These are phyloP conservation scores for Gymnopilus dilepis DNA, from an alignment of 768 basidiomycete genomes.

Conservation along the genomic window DNA sequence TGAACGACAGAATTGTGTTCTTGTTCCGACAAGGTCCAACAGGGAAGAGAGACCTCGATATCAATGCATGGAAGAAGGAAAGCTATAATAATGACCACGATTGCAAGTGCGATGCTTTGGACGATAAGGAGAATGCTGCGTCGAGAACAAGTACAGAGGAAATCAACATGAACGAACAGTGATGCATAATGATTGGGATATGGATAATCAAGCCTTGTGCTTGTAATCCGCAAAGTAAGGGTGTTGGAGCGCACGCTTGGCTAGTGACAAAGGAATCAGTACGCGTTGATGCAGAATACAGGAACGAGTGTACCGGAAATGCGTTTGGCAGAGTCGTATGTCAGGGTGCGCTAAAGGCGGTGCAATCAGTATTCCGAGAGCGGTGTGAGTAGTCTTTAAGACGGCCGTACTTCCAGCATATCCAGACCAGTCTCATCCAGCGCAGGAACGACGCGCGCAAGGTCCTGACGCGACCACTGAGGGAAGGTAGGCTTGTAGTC, in stretches of 20 bases:
- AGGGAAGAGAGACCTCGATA: constrained; percentile 2
- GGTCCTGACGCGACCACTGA: constrained; percentile 85
- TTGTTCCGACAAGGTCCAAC: constrained; percentile 4
- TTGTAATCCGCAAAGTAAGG: constrained; percentile 53
- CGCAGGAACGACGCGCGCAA: constrained; percentile 66
- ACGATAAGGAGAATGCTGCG: constrained; percentile 6
- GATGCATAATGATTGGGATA: not conserved
- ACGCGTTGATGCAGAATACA: constrained; percentile 13
- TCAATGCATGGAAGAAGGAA: constrained; percentile 16
- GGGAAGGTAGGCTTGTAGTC: constrained; percentile 99
- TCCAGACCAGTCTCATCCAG: constrained; percentile 84
- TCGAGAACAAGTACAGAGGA: constrained; percentile 10
- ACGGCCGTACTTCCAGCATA: constrained; percentile 63
- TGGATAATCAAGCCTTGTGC: constrained; percentile 20
- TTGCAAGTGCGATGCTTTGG: constrained; percentile 4
- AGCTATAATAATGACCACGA: constrained; percentile 9
- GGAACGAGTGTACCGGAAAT: constrained; percentile 75
- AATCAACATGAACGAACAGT: constrained; percentile 4
- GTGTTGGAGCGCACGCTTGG: constrained; percentile 59
- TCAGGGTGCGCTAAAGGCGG: constrained; percentile 64
- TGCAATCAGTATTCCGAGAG: not conserved
- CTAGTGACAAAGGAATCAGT: constrained; percentile 50
- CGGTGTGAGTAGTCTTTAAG: not conserved
- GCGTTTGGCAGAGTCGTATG: constrained; percentile 89
- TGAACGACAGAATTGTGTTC: constrained; percentile 7